A percentile compares a stretch with the other conserved stretches of the same genome.
These are phyloP conservation scores for Colletotrichum camelliae DNA, from an alignment of 2,329 filamentous ascomycete species.

Conservation along the genomic window DNA sequence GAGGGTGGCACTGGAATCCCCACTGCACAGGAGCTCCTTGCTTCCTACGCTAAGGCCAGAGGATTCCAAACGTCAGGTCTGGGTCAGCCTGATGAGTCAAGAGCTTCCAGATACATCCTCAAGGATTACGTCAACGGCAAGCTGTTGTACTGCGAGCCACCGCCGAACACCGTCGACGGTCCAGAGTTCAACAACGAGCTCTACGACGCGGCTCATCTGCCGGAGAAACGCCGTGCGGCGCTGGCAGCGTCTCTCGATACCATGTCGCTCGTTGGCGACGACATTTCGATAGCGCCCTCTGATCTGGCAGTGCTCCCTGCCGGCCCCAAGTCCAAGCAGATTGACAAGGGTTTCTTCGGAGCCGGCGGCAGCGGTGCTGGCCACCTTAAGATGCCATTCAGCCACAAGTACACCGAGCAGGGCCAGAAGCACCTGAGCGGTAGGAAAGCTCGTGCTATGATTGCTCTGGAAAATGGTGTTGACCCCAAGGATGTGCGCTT, in stretches of 20 bases:
- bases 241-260: slow-evolving; percentile 58
- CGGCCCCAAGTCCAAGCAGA: slow-evolving; percentile 74
- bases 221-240: slow-evolving; percentile 76
- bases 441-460: slow-evolving; percentile 80
- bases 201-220: slow-evolving; percentile 83
- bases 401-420: slow-evolving; percentile 86
- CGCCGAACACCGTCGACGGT: slow-evolving; percentile 74
- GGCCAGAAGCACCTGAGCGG: slow-evolving; percentile 80
- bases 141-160: slow-evolving; percentile 88
- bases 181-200: slow-evolving; percentile 86
- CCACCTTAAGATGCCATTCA: slow-evolving; percentile 82
- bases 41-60: slow-evolving; percentile 85
- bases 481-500: slow-evolving; percentile 78
- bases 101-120: slow-evolving; percentile 86
- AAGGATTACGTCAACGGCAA: slow-evolving; percentile 99
- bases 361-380: slow-evolving; percentile 62
- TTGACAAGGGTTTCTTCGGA: slow-evolving; percentile 92
- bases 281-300: slow-evolving; percentile 38
- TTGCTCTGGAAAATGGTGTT: slow-evolving; percentile 83
- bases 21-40: slow-evolving; percentile 83
- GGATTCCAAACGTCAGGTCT: slow-evolving; percentile 90
- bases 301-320: slow-evolving; percentile 59
- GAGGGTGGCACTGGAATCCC: slow-evolving; percentile 91
- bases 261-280: slow-evolving; percentile 45
- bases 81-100: slow-evolving; percentile 90